These are phyloP conservation scores for Apophysomyces ossiformis DNA, from an alignment of 371 early-diverging fungal species.

Conservation along the genomic window DNA sequence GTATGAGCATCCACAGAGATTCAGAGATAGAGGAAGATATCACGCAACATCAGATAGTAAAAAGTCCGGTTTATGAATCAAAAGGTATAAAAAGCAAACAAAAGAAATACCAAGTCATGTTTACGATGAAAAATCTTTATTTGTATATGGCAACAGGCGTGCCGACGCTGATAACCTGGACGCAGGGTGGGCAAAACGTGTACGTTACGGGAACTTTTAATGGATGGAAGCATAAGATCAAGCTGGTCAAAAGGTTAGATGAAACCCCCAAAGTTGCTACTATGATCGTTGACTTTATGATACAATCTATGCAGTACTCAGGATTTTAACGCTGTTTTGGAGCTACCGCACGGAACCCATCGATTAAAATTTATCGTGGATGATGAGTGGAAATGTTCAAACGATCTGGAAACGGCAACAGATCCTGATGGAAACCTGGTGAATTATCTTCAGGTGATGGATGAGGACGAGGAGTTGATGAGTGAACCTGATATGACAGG, in stretches of 20 bases:
- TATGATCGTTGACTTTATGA: conserved; percentile 1
- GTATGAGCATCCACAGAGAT: conserved; percentile 50
- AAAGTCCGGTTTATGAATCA: conserved; percentile 8
- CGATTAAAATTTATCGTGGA: conserved; percentile 97
- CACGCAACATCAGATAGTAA: conserved; percentile 10
- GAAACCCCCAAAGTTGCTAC: background rate
- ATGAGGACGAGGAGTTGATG: conserved; percentile 51
- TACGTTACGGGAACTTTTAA: conserved; percentile 97
- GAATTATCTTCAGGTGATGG: conserved; percentile 88
- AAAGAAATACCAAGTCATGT: background rate
- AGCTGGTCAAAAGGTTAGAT: conserved; percentile 75
- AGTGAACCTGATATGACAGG: conserved; percentile 52
- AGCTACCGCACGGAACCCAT: conserved; percentile 92
- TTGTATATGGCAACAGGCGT: conserved; percentile 38
- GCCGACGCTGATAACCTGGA: conserved; percentile 91
- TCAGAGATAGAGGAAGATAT: conserved; percentile 41
- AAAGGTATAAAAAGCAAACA: conserved; percentile 18
- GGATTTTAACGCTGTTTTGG: conserved; percentile 84
- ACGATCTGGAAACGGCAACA: conserved; percentile 87
- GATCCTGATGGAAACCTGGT: conserved; percentile 96
- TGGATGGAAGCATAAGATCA: conserved; percentile 95
- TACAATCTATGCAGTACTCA: conserved; percentile 45
- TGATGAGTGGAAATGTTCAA: conserved; percentile 96
- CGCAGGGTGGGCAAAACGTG: conserved; percentile 85
- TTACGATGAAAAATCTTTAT: background rate